phyloP scores from a whole-genome alignment of 192 early-diverging fungal species.

The Linnemannia schmuckeri region DNA sequence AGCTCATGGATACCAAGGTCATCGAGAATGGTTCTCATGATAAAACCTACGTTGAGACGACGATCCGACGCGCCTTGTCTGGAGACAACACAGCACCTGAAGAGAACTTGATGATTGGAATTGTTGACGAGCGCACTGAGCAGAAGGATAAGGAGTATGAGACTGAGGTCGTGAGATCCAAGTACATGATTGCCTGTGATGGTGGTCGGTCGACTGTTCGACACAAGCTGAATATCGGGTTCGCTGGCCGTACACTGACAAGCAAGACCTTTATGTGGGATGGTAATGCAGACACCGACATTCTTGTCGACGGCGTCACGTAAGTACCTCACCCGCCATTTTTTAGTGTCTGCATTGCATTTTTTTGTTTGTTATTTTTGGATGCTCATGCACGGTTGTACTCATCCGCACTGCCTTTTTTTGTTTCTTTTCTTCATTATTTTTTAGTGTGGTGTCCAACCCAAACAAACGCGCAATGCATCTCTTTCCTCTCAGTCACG shows the following conservation, averaged over 20 bases:
- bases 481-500: constrained; percentile 24
- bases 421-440: not conserved
- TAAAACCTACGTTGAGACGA: constrained; percentile 26
- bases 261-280: constrained; percentile 29
- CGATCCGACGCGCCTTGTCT: constrained; percentile 28
- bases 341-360: too few species aligned
- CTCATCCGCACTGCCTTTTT: not conserved
- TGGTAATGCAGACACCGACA: constrained; percentile 19
- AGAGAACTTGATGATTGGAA: constrained; percentile 18
- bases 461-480: constrained; percentile 12
- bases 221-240: constrained; percentile 41
- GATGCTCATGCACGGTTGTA: not conserved
- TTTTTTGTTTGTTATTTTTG: not conserved
- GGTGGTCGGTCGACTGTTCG: constrained; percentile 49
- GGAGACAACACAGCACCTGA: constrained; percentile 2
- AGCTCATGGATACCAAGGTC: constrained; percentile 38
- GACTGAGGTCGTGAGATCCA: constrained; percentile 23
- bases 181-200: constrained; percentile 47
- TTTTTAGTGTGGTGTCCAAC: not conserved
- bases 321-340: not conserved
- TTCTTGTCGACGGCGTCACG: constrained; percentile 9
- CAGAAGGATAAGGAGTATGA: constrained; percentile 37
- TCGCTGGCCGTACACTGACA: constrained; percentile 23
- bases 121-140: constrained; percentile 1
- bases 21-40: not conserved